Conservation (phyloP, 2,329 filamentous ascomycete species). For the Arthrobotrys pseudoclavata region DNA sequence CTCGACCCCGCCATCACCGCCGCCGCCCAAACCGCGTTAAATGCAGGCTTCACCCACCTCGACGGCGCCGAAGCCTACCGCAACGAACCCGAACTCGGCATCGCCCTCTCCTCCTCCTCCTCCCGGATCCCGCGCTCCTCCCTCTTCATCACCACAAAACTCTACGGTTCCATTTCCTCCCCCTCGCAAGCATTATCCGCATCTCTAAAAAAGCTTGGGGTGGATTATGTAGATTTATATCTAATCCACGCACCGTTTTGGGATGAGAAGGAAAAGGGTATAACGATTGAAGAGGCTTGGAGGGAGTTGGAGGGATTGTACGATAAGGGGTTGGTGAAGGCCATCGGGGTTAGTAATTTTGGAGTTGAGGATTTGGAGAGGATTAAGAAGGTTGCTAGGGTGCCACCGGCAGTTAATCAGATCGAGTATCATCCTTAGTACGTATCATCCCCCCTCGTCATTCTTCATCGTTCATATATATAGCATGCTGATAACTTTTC, state of each 20-base stretch:
- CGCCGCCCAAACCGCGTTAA: slow-evolving; percentile 74
- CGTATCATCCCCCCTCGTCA: neutral
- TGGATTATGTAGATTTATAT: slow-evolving; percentile 81
- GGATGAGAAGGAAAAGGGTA: slow-evolving; percentile 64
- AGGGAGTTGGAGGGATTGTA: slow-evolving; percentile 76
- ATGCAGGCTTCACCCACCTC: slow-evolving; percentile 78
- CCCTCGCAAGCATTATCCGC: slow-evolving; percentile 71
- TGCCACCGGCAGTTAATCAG: slow-evolving; percentile 80
- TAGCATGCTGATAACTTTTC: neutral
- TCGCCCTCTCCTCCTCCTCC: slow-evolving; percentile 75
- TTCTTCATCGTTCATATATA: neutral
- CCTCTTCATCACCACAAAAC: slow-evolving; percentile 78
- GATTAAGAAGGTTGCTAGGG: slow-evolving; percentile 73
- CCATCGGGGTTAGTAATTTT: slow-evolving; percentile 86
- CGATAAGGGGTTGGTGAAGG: slow-evolving; percentile 73
- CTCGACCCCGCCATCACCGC: slow-evolving; percentile 66
- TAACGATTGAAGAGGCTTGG: slow-evolving; percentile 71
- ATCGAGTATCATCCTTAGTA: slow-evolving; percentile 82
- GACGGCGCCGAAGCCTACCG: slow-evolving; percentile 80
- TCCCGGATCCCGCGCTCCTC: slow-evolving; percentile 73
- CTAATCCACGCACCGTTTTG: slow-evolving; percentile 69
- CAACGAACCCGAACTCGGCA: slow-evolving; percentile 78
- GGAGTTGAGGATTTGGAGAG: slow-evolving; percentile 70
- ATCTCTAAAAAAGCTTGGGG: slow-evolving; percentile 75
- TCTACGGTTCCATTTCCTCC: slow-evolving; percentile 62